Percentiles rank a stretch among this genome's conserved stretches.
Evolutionary conservation across 1,139 yeast genomes (phyloP).

Genomic region (Geotrichum bryndzae): DNA sequence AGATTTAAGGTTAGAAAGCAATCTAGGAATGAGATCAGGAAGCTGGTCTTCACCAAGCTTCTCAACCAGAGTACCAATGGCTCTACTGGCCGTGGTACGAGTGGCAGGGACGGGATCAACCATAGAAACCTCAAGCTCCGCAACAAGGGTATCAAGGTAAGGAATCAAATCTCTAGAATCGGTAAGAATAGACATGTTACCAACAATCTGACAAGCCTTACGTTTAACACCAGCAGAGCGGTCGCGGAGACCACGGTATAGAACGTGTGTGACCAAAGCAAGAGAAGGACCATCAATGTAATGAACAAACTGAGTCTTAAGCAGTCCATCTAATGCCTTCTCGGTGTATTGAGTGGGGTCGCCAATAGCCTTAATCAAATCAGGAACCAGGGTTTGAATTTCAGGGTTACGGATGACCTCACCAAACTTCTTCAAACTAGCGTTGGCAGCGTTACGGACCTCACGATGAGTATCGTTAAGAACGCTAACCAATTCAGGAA

Average conservation of each 20-base stretch:
- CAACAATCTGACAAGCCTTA: constrained; percentile 96
- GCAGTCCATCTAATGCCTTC: constrained; percentile 75
- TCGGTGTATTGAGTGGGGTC: constrained; percentile 91
- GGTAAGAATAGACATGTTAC: constrained; percentile 94
- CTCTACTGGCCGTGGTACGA: constrained; percentile 95
- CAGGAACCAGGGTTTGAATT: constrained; percentile 86
- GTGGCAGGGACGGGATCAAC: constrained; percentile 98
- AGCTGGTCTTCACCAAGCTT: constrained; percentile 93
- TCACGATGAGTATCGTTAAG: constrained; percentile 93
- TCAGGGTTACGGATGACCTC: constrained; percentile 97
- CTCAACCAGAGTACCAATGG: constrained; percentile 91
- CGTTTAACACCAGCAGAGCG: constrained; percentile 87
- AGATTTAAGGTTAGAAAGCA: constrained; percentile 71
- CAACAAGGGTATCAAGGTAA: constrained; percentile 67
- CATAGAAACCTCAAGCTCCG: constrained; percentile 87
- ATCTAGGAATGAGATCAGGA: constrained; percentile 84
- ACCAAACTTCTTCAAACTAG: constrained; percentile 82
- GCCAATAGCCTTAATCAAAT: constrained; percentile 83
- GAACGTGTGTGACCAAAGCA: constrained; percentile 89
- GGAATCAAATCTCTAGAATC: constrained; percentile 83
- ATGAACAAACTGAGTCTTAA: constrained; percentile 90
- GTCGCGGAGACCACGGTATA: constrained; percentile 92
- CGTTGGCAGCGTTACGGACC: constrained; percentile 92
- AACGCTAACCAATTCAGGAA: constrained; percentile 94
- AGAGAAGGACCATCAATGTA: constrained; percentile 97